Evolutionary conservation across 306 rosid genomes (phyloP).

Genomic region (Medicago truncatula): DNA sequence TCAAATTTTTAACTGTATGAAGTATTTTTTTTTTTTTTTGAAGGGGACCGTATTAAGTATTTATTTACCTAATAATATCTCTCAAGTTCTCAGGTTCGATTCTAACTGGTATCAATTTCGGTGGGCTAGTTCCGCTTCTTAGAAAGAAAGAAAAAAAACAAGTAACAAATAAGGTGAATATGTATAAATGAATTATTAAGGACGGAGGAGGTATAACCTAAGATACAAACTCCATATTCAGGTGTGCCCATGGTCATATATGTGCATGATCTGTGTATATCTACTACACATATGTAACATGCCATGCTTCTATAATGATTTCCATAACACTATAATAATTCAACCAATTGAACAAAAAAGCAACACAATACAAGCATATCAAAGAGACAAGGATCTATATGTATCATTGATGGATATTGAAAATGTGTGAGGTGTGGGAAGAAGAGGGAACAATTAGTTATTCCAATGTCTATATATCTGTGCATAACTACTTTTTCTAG

Average conservation of each 20-base stretch:
- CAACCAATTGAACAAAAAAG: background rate
- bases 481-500: background rate
- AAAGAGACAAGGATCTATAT: constrained; percentile 4
- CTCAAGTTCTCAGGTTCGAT: no score
- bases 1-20: background rate
- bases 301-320: background rate
- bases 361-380: background rate
- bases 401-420: background rate
- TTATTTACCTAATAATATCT: no score
- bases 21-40: no score
- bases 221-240: no score
- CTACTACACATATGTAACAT: no score
- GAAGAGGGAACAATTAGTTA: background rate
- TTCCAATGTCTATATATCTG: background rate
- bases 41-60: no score
- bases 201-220: no score
- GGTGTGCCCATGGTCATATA: background rate
- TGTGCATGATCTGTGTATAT: no score
- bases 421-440: background rate
- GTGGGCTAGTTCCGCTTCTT: no score
- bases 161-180: background rate
- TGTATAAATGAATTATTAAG: background rate
- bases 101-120: no score
- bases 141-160: background rate
- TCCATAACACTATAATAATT: background rate